Evolutionary conservation across 768 basidiomycete species (phyloP), one percentile per base, ranked within the genome.

Genomic region (Hygrocybe coccinea): DNA sequence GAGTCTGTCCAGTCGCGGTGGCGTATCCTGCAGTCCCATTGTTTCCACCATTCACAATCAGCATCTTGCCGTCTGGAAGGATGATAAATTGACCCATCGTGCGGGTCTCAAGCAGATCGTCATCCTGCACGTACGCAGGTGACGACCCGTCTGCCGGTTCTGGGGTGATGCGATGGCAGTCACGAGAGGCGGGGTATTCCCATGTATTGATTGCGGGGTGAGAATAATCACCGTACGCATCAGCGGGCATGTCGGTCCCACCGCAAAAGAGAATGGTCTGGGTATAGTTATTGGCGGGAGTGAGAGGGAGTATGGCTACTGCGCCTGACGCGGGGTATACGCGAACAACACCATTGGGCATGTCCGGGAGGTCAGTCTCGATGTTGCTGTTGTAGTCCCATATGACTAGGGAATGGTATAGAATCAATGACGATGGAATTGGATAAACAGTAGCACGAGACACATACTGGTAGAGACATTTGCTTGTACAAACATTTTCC

Each of bases 11-110:
- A 0, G 81, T 82, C 12, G 72, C 70, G 48, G 81, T 75, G 1
- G 90, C 75, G 67, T 91, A 95, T 2, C 94, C 94, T 24, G 94
- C 93, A 0, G 93, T 95, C 12, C 94, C 94, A 61, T 91, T 92
- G 10, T 66, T 47, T 14, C 79, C 94, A 56, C 93, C 94, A 67
- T 95, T 95, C 61, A 92, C 71, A 52, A 93, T 79, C 19, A 92
- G 75, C n/a, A 94, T 54, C 34, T 81, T 87, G 6, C 86, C 87
- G 46, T 90, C 83, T 0, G 92, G 84, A 7, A 97, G 84, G 37
- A 80, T 79, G 69, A 95, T 85, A 67, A 95, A 92, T 66, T 92
- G 89, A 9, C 93, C 91, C 94, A 97, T 97, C 24, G 88, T 90
- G 17, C 92, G 81, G 0, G 83, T 81, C 57, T 84, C 77, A 8